Base-by-base conservation (phyloP, 2,329 filamentous ascomycete species). In the Fusarium transvaalense region DNA sequence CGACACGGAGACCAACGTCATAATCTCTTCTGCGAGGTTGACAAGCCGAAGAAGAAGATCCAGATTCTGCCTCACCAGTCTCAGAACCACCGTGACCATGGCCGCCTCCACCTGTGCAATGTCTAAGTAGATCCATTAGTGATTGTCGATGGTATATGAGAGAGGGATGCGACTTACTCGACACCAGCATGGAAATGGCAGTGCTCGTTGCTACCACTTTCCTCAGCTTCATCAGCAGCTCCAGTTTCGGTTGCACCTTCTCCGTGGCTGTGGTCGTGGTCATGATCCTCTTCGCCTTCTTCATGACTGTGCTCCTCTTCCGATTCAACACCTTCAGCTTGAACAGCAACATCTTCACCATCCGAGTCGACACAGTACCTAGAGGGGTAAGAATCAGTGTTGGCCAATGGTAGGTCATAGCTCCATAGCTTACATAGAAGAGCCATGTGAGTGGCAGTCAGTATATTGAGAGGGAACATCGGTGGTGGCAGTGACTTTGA, bases 121-220 rank as follows among this genome's bases (percentile, higher is more conserved):
- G 87, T 65, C 84, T 83, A 77, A 9, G 54, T 8, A 29, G 23
- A 37, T 19, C 61, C 19, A 68, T 61, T 54, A 62, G 21, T 6
- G n/a, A 17, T 15, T 41, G 46, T 37, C 23, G 10, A 27, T 13
- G 32, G 8, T 37, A 21, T 19, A 13, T 6, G 15, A 23, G 23
- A 32, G 4, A 31, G 34, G n/a, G n/a, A 23, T 34, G 29, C 2
- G 12, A 58, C 88, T 78, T 80, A 92, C 90, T 92, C 89, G 23
- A 93, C 88, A 37, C 91, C 91, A 12, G 90, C 90, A 71, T 94
- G 91, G 77, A 91, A 92, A 74, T 94, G 91, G 70, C 90, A 93
- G 71, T 86, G 82, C 66, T 83, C 71, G n/a, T 78, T 69, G 19
- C 55, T 62, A 15, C 48, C 62, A 15, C 62, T 54, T 50, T 47